Percentiles rank a stretch among this genome's conserved stretches.
Conservation (phyloP, 2,329 filamentous ascomycete genomes). For the Geoglossum cookeanum region DNA sequence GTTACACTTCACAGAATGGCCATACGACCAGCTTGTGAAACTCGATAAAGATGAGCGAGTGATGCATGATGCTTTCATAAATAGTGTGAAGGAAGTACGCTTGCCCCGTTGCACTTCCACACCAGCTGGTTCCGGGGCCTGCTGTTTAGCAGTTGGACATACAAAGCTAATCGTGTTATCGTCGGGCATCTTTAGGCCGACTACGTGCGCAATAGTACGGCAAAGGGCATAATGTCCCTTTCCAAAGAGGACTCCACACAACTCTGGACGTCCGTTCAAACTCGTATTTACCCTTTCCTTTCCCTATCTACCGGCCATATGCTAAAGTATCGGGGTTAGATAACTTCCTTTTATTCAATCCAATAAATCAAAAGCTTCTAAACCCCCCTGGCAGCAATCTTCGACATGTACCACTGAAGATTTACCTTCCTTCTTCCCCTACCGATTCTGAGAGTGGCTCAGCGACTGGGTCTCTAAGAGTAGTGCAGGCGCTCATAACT, state of each 20-base stretch:
- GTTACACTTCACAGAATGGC: conserved; percentile 40
- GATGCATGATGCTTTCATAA: conserved; percentile 30
- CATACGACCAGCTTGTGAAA: conserved; percentile 36
- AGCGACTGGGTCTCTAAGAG: conserved; percentile 23
- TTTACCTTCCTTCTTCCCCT: conserved; percentile 61
- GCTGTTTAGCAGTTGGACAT: neutral
- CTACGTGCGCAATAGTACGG: conserved; percentile 71
- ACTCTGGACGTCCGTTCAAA: conserved; percentile 63
- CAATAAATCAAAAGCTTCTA: conserved; percentile 58
- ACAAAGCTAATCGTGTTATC: neutral
- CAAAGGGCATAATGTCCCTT: conserved; percentile 76
- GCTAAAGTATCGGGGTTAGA: conserved; percentile 27
- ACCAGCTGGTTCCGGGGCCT: neutral
- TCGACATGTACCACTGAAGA: conserved; percentile 65
- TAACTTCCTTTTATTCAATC: conserved; percentile 51
- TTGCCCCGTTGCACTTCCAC: neutral
- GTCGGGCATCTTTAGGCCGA: conserved; percentile 37
- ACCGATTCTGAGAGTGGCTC: conserved; percentile 18
- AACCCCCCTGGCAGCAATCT: conserved; percentile 51
- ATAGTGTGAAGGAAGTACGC: conserved; percentile 41
- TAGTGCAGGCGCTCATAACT: conserved; percentile 27
- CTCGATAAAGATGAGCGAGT: conserved; percentile 32
- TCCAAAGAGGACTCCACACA: conserved; percentile 67
- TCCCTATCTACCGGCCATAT: neutral
- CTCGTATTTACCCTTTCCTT: conserved; percentile 30